A percentile compares a stretch with the other conserved stretches of the same genome.
Evolutionary conservation across 768 basidiomycete species (phyloP).

Genomic region (Xerocomellus intermedius): DNA sequence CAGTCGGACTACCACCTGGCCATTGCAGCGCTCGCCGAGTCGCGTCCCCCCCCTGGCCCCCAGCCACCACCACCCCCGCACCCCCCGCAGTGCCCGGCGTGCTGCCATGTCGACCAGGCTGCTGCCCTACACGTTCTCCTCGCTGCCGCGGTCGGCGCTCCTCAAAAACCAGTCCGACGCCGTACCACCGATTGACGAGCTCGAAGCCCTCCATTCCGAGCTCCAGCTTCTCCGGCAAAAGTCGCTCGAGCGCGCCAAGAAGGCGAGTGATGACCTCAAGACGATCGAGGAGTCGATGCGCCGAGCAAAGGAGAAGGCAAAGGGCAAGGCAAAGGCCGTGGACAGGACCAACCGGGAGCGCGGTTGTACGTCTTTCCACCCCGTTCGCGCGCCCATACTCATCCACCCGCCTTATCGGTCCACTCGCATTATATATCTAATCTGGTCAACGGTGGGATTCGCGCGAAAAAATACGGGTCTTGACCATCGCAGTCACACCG

Average conservation of each 20-base stretch:
- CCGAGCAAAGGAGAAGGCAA: conserved; percentile 72
- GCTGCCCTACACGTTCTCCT: conserved; percentile 45
- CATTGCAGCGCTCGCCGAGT: background rate
- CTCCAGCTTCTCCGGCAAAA: conserved; percentile 52
- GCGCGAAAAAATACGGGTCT: conserved; percentile 8
- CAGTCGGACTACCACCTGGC: too few relatives aligned
- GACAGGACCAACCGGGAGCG: conserved; percentile 74
- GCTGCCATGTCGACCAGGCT: conserved; percentile 62
- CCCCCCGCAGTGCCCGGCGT: conserved; percentile 17
- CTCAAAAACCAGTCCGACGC: conserved; percentile 62
- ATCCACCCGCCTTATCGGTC: conserved; percentile 17
- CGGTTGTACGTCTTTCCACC: conserved; percentile 58
- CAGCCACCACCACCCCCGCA: conserved; percentile 11
- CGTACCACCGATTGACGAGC: conserved; percentile 71
- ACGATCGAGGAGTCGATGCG: conserved; percentile 76
- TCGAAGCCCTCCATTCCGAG: conserved; percentile 62
- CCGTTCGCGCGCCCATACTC: conserved; percentile 9
- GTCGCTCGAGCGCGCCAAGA: conserved; percentile 63
- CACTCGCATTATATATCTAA: background rate
- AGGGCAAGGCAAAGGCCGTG: conserved; percentile 66
- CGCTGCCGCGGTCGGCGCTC: conserved; percentile 55
- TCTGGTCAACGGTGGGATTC: conserved; percentile 12
- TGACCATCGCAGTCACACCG: conserved; percentile 42
- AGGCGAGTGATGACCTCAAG: conserved; percentile 73
- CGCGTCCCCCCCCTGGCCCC: conserved; percentile 13